Percentiles rank a stretch among this genome's conserved stretches.
Evolutionary conservation across 371 early-diverging fungal species (phyloP).

Genomic region (Capillidium heterosporum): DNA sequence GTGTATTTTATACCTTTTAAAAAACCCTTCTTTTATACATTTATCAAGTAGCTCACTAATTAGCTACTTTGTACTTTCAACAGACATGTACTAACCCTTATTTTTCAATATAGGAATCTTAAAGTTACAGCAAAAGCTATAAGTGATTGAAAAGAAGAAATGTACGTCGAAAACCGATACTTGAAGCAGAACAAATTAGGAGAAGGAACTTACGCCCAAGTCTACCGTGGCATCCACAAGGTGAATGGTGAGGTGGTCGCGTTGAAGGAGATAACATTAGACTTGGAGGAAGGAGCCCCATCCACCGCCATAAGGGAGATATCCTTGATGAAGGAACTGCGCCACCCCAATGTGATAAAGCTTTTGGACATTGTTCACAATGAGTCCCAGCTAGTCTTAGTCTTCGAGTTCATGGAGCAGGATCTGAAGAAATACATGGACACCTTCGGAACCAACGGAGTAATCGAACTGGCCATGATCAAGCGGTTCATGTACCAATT

Average conservation of each 20-base stretch:
- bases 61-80: too few species aligned
- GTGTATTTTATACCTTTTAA: too few species aligned
- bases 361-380: slow-evolving; percentile 97
- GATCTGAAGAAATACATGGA: slow-evolving; percentile 97
- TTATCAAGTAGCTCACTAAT: too few species aligned
- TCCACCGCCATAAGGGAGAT: slow-evolving; percentile 95
- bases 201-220: slow-evolving; percentile 99
- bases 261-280: slow-evolving; percentile 87
- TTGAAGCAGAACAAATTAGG: slow-evolving; percentile 82
- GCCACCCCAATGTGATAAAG: slow-evolving; percentile 76
- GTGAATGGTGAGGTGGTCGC: slow-evolving; percentile 87
- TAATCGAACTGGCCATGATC: slow-evolving; percentile 44
- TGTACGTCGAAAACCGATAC: slow-evolving; percentile 25
- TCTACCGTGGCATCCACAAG: slow-evolving; percentile 92
- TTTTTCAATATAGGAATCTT: too few species aligned
- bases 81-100: too few species aligned
- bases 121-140: too few species aligned
- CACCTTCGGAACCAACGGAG: slow-evolving; percentile 40
- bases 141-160: too few species aligned
- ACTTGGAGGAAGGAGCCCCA: slow-evolving; percentile 88
- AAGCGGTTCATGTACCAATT: slow-evolving; percentile 76
- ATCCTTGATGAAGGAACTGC: slow-evolving; percentile 84
- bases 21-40: too few species aligned
- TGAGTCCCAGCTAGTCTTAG: slow-evolving; percentile 89
- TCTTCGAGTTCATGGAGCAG: slow-evolving; percentile 97